phyloP scores from a whole-genome alignment of 169 alveolate genomes.

The Theileria orientalis region DNA sequence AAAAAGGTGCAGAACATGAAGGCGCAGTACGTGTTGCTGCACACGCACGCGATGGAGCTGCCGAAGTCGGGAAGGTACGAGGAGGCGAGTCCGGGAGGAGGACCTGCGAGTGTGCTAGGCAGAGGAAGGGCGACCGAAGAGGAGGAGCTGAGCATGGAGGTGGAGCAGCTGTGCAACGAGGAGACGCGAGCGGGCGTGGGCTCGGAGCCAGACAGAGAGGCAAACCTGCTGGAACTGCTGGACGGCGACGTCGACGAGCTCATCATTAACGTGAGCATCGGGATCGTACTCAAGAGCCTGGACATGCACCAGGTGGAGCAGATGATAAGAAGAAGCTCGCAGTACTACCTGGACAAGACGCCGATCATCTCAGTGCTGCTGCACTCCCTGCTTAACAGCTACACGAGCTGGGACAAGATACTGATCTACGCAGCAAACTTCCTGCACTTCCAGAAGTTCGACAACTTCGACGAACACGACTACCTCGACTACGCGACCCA shows the following conservation, averaged over 20 bases:
- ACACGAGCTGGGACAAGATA: slow-evolving; percentile 13
- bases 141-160: not conserved
- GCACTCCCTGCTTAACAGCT: not conserved
- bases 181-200: not conserved
- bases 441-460: slow-evolving; percentile 11
- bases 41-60: not conserved
- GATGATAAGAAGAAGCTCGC: slow-evolving; percentile 5
- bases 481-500: slow-evolving; percentile 2
- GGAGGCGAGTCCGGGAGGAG: not conserved
- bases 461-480: slow-evolving; percentile 7
- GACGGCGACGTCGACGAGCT: slow-evolving; percentile 1
- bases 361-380: slow-evolving; percentile 7
- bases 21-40: not conserved
- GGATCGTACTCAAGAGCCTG: slow-evolving; percentile 13
- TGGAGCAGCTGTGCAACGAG: not conserved
- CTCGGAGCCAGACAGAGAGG: not conserved
- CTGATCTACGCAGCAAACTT: slow-evolving; percentile 15
- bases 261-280: slow-evolving; percentile 10
- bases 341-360: slow-evolving; percentile 8
- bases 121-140: not conserved
- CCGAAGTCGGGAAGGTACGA: not conserved
- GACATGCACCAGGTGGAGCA: slow-evolving; percentile 8
- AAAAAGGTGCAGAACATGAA: slow-evolving; percentile 1
- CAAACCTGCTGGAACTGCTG: not conserved
- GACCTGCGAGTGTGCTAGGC: not conserved